phyloP scores from a whole-genome alignment of 1,284 basidiomycete species.

The Ceratobasidium sp. region DNA sequence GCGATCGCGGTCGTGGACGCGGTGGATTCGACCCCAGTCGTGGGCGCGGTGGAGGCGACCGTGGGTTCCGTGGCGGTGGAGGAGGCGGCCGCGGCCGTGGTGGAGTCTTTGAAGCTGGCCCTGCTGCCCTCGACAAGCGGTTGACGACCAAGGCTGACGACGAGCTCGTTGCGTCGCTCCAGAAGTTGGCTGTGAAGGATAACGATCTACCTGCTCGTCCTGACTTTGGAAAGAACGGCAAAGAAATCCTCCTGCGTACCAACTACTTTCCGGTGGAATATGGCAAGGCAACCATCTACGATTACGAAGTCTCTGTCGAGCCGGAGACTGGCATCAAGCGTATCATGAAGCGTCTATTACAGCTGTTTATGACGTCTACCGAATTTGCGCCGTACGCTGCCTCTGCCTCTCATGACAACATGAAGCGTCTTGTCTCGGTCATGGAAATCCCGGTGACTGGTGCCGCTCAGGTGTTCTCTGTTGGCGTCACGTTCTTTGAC shows the following conservation, averaged over 20 bases:
- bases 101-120: conserved; percentile 49
- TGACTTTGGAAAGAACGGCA: conserved; percentile 70
- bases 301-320: conserved; percentile 73
- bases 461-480: conserved; percentile 62
- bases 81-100: conserved; percentile 53
- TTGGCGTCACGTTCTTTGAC: conserved; percentile 66
- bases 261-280: conserved; percentile 76
- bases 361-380: conserved; percentile 69
- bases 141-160: conserved; percentile 67
- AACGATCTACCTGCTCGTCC: conserved; percentile 72
- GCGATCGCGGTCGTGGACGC: conserved; percentile 48
- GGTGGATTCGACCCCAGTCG: conserved; percentile 45
- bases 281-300: conserved; percentile 68
- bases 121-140: conserved; percentile 68
- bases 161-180: conserved; percentile 62
- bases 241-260: conserved; percentile 68
- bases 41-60: conserved; percentile 50
- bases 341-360: conserved; percentile 73
- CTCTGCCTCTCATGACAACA: conserved; percentile 73
- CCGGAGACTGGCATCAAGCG: conserved; percentile 64
- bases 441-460: conserved; percentile 58
- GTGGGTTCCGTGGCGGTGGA: conserved; percentile 51
- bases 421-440: conserved; percentile 70
- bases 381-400: conserved; percentile 66
- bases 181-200: conserved; percentile 56